Conservation (phyloP, 1,284 basidiomycete species). For the Cutaneotrichosporon sp. region DNA sequence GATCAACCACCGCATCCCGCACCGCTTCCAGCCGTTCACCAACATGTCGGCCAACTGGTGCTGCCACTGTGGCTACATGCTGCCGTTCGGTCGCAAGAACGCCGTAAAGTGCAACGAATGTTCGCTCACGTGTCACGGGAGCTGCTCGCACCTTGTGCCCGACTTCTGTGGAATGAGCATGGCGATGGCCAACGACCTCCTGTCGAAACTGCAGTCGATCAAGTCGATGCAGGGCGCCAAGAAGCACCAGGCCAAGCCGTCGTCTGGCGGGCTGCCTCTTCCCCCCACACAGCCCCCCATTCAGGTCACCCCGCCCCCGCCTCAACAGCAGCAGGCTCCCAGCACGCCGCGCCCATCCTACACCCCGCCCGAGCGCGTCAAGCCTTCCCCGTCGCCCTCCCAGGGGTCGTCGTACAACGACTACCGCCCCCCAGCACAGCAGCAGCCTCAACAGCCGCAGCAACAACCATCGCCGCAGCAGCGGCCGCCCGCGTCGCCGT, state of each 20-base stretch:
- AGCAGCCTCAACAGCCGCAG: constrained; percentile 17
- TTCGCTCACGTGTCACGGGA: constrained; percentile 93
- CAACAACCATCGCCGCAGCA: constrained; percentile 23
- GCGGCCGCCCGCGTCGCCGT: constrained; percentile 42
- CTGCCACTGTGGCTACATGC: constrained; percentile 98
- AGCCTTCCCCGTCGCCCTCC: constrained; percentile 41
- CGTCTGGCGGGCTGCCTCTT: constrained; percentile 24
- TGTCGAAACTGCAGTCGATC: constrained; percentile 80
- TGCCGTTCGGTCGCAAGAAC: constrained; percentile 95
- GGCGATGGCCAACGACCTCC: constrained; percentile 95
- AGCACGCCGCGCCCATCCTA: constrained; percentile 13
- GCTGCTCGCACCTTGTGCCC: constrained; percentile 96
- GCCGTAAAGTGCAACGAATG: constrained; percentile 95
- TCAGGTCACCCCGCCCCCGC: constrained; percentile 19
- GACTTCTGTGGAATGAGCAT: constrained; percentile 99
- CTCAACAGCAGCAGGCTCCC: constrained; percentile 26
- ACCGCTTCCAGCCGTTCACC: constrained; percentile 95
- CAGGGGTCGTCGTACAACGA: constrained; percentile 29
- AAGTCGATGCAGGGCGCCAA: constrained; percentile 58
- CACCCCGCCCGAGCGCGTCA: constrained; percentile 6
- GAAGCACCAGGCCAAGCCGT: constrained; percentile 23
- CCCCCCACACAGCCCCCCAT: constrained; percentile 27
- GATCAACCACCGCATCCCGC: constrained; percentile 98
- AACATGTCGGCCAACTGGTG: constrained; percentile 99
- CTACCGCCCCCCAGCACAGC: constrained; percentile 19